A percentile compares a stretch with the other conserved stretches of the same genome.
These are phyloP conservation scores for Strigomonas culicis DNA, from an alignment of 208 protist genomes.

Conservation along the genomic window DNA sequence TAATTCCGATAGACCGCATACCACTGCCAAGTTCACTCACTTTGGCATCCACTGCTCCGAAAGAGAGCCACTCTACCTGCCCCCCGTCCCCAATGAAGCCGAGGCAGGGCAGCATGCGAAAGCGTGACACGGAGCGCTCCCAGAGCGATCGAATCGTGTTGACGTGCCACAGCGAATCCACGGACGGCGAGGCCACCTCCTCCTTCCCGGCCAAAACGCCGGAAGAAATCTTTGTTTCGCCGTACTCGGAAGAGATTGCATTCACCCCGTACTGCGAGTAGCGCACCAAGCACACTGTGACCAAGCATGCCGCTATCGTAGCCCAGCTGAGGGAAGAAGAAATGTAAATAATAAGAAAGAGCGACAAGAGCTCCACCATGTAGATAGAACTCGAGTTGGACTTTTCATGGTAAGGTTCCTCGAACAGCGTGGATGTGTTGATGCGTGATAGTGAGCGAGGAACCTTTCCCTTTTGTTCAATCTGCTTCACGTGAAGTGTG, in stretches of 20 bases:
- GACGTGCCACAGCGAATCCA: constrained; percentile 30
- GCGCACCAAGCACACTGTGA: constrained; percentile 28
- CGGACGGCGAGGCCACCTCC: constrained; percentile 20
- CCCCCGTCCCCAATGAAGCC: constrained; percentile 43
- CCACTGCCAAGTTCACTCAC: constrained; percentile 70
- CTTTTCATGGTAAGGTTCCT: constrained; percentile 59
- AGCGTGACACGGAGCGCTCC: constrained; percentile 51
- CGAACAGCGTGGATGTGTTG: constrained; percentile 44
- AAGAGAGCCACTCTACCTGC: constrained; percentile 67
- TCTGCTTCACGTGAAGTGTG: constrained; percentile 23
- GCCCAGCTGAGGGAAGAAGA: constrained; percentile 41
- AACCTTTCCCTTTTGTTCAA: not conserved
- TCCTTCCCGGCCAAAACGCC: constrained; percentile 20
- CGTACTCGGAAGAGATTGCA: too few species aligned
- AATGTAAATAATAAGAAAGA: constrained; percentile 29
- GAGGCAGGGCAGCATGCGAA: constrained; percentile 58
- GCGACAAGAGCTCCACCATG: constrained; percentile 37
- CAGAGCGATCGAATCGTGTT: constrained; percentile 63
- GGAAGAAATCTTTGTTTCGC: too few species aligned
- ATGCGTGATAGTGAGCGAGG: constrained; percentile 25
- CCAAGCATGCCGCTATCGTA: constrained; percentile 22
- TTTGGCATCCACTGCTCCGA: constrained; percentile 52
- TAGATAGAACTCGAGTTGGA: constrained; percentile 60
- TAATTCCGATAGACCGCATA: constrained; percentile 48
- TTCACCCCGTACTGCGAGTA: constrained; percentile 14